Conservation (phyloP, 257 asterid genomes). For the Nicotiana attenuata region DNA sequence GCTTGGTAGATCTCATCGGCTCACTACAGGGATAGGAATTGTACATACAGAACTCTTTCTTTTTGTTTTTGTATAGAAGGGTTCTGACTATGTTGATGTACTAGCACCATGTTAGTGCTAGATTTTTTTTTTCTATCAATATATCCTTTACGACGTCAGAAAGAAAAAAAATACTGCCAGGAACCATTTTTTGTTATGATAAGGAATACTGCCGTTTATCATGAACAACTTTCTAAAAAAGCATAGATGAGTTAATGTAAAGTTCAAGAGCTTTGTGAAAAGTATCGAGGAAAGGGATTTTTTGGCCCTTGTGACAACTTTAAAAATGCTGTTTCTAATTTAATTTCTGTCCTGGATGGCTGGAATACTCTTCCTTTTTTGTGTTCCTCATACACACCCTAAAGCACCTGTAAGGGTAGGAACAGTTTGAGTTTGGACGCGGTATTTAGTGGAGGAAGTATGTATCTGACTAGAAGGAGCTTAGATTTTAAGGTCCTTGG, state of each 20-base stretch:
- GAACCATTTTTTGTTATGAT: background rate
- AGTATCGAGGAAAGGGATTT: background rate
- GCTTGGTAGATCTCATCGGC: too few species aligned
- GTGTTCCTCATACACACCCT: background rate
- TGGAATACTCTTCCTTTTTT: background rate
- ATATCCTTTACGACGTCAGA: too few species aligned
- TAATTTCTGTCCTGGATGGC: background rate
- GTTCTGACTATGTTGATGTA: too few species aligned
- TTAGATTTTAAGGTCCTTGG: too few species aligned
- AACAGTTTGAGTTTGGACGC: background rate
- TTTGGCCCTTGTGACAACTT: background rate
- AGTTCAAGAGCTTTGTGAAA: background rate
- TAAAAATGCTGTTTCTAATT: background rate
- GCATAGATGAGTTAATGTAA: background rate
- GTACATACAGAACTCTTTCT: too few species aligned
- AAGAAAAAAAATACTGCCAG: background rate
- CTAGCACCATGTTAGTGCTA: too few species aligned
- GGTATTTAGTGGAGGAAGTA: background rate
- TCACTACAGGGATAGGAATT: too few species aligned
- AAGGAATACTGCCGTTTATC: background rate
- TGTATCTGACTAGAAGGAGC: too few species aligned
- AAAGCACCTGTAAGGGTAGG: background rate
- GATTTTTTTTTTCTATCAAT: too few species aligned
- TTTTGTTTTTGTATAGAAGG: too few species aligned
- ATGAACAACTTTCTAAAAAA: background rate